Conservation (phyloP, 345 rosid species). For the Murraya koenigii region DNA sequence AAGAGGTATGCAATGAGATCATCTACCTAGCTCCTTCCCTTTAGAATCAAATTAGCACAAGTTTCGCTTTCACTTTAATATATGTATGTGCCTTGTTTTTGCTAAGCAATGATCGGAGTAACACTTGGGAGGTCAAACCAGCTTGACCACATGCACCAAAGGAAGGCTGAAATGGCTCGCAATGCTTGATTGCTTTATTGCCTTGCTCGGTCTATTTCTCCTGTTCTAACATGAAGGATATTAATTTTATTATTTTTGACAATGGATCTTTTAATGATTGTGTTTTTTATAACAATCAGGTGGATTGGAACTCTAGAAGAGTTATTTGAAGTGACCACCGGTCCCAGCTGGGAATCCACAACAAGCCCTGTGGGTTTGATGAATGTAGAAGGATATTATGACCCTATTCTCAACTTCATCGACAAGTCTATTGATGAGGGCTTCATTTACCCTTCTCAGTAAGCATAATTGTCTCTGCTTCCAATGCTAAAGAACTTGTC, state of each 20-base stretch:
- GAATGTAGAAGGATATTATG: conserved; percentile 52
- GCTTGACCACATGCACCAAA: conserved; percentile 58
- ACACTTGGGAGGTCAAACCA: conserved; percentile 54
- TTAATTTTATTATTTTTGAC: background rate
- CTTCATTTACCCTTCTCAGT: conserved; percentile 49
- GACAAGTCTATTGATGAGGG: conserved; percentile 59
- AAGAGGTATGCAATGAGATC: conserved; percentile 48
- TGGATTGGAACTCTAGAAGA: conserved; percentile 59
- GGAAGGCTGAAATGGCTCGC: conserved; percentile 61
- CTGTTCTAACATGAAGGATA: too few species aligned
- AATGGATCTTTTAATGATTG: background rate
- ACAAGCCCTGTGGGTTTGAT: conserved; percentile 59
- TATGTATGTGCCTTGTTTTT: too few species aligned
- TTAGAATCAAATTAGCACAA: background rate
- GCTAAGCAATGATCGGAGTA: conserved; percentile 54
- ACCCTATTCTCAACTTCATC: conserved; percentile 37
- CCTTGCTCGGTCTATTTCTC: conserved; percentile 44
- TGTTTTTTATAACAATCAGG: conserved; percentile 13
- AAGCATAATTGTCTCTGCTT: conserved; percentile 60
- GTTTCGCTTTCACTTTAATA: background rate
- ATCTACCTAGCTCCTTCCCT: background rate
- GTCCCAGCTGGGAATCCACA: conserved; percentile 60
- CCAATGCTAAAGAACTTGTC: conserved; percentile 47
- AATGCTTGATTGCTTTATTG: conserved; percentile 55
- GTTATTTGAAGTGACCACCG: conserved; percentile 50